Conservation (phyloP, 106 monocot species). For the Allium cepa region DNA sequence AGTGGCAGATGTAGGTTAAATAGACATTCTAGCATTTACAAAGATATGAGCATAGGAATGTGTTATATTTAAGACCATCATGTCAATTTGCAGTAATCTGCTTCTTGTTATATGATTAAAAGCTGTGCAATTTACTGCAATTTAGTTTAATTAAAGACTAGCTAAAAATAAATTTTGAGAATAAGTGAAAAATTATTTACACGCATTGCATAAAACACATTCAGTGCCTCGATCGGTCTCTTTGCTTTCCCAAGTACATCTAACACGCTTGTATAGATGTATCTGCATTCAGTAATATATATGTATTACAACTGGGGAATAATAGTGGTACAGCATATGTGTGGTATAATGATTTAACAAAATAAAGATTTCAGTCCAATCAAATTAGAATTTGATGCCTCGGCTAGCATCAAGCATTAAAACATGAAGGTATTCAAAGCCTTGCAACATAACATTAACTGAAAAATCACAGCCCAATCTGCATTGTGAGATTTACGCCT, state of each 20-base stretch:
- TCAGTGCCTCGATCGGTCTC: conserved; percentile 81
- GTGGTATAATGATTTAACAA: background rate
- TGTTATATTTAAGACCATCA: no score
- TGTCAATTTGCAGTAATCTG: no score
- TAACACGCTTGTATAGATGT: conserved; percentile 89
- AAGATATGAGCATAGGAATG: no score
- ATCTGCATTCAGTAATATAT: conserved; percentile 37
- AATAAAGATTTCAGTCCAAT: background rate
- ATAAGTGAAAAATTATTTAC: conserved; percentile 28
- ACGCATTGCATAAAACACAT: conserved; percentile 86
- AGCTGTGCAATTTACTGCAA: no score
- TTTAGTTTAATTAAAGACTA: no score
- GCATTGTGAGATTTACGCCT: background rate
- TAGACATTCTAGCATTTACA: no score
- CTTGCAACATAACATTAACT: no score
- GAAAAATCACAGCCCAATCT: no score
- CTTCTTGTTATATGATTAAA: no score
- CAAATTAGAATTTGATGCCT: background rate
- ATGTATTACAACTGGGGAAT: background rate
- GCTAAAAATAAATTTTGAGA: conserved; percentile 5
- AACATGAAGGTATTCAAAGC: background rate
- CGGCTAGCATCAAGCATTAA: background rate
- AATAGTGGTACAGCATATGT: background rate
- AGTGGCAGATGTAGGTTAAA: no score
- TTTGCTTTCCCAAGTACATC: conserved; percentile 94